Evolutionary conservation across 805 yeast species (phyloP).

Genomic region (Candida chauliodis): DNA sequence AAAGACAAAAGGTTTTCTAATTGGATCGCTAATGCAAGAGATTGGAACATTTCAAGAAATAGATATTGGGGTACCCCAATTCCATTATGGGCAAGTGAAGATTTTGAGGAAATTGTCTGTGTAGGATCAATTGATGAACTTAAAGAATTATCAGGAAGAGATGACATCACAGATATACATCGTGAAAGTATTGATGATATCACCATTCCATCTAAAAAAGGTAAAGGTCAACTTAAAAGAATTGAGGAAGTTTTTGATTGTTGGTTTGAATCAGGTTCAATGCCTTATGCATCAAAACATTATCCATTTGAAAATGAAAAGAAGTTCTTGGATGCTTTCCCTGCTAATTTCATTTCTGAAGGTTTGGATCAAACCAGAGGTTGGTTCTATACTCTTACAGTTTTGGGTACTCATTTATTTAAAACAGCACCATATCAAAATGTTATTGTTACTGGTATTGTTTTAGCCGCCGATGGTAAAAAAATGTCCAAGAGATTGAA

Average conservation of each 20-base stretch:
- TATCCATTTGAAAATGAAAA: conserved; percentile 91
- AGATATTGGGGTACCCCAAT: conserved; percentile 99
- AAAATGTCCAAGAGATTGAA: conserved; percentile 98
- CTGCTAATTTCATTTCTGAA: conserved; percentile 97
- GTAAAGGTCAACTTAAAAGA: conserved; percentile 85
- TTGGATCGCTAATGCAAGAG: conserved; percentile 99
- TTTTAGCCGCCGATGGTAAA: conserved; percentile 96
- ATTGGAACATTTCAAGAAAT: conserved; percentile 98
- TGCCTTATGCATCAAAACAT: conserved; percentile 97
- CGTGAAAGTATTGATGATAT: conserved; percentile 89
- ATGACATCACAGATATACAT: conserved; percentile 83
- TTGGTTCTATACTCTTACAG: conserved; percentile 97
- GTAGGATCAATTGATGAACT: conserved; percentile 88
- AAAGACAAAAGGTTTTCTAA: conserved; percentile 94
- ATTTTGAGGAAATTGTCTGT: conserved; percentile 87
- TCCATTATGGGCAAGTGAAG: conserved; percentile 97
- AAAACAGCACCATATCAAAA: conserved; percentile 90
- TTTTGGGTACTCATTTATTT: conserved; percentile 92
- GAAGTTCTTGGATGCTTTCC: conserved; percentile 70
- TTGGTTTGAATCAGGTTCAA: conserved; percentile 99
- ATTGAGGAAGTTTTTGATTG: conserved; percentile 98
- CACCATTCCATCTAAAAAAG: conserved; percentile 87
- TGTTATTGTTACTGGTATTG: conserved; percentile 94
- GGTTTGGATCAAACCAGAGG: conserved; percentile 99
- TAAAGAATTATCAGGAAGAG: conserved; percentile 75